Base-by-base conservation (phyloP, 805 yeast species). In the Priceomyces medius region DNA sequence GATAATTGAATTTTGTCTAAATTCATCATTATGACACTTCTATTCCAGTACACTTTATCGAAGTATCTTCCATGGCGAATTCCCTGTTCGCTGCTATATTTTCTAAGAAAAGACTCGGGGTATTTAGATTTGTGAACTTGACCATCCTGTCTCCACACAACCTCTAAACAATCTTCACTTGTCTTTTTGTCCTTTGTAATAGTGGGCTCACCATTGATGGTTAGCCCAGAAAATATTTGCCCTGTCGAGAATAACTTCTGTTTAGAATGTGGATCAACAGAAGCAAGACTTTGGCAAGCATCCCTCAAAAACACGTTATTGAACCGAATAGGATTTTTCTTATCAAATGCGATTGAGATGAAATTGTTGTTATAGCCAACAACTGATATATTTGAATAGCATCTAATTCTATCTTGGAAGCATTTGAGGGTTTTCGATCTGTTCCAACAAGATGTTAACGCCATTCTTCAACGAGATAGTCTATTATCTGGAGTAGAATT, bases 241-340 rank as follows among this genome's bases (percentile, higher is more conserved):
- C 78, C 81, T 0, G 89, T 81, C n/a, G 84, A 74, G 59, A 83
- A 81, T 20, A 73, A 54, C 54, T 83, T 85, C 54, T 85, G 90
- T 14, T 74, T 73, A 0, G 86, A 73, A 19, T 59, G 54, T 3
- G 68, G 63, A 47, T 85, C 86, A 4, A 82, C 68, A 0, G 85
- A 77, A 8, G 51, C 44, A 0, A 63, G 47, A 10, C 77, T 62
- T 3, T 58, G 54, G 35, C 88, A 81, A 0, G 88, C 71, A 52
- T 85, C 95, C 53, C 91, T 71, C 14, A 86, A 64, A 49, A 85
- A 83, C 1, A 75, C 60, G 38, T 75, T 78, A 49, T 66, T 73
- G 56, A 66, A 77, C 20, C 66, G 58, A 20, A 72, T 65, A 8
- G 58, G 48, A 17, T 51, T 46, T 6, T 49, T 45, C 16, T 48